Conservation (phyloP, 257 asterid species). For the Cordia subcordata region DNA sequence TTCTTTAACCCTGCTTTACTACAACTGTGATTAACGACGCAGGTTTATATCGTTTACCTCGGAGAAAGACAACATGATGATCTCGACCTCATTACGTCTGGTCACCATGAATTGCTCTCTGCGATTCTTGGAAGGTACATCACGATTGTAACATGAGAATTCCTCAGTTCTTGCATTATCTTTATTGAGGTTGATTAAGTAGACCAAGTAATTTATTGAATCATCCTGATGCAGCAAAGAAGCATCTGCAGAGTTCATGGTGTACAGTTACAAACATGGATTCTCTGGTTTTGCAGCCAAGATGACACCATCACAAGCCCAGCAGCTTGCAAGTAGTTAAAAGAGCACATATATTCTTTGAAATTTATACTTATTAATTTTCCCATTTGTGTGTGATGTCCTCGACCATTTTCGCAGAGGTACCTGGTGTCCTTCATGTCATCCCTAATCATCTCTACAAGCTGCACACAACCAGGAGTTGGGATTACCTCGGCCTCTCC, state of each 20-base stretch:
- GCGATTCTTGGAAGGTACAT: constrained; percentile 39
- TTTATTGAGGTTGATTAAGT: neutral
- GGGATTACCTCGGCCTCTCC: constrained; percentile 57
- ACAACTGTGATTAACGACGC: neutral
- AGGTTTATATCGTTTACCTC: constrained; percentile 48
- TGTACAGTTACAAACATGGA: constrained; percentile 52
- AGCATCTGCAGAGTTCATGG: constrained; percentile 34
- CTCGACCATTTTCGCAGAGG: constrained; percentile 19
- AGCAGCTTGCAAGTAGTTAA: constrained; percentile 22
- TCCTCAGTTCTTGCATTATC: no score
- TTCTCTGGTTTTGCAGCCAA: constrained; percentile 67
- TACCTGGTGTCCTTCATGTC: constrained; percentile 38
- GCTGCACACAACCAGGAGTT: constrained; percentile 53
- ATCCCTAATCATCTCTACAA: constrained; percentile 34
- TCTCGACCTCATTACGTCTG: constrained; percentile 28
- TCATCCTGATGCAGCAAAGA: constrained; percentile 2
- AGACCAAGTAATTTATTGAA: no score
- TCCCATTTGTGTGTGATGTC: neutral
- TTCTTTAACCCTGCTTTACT: no score
- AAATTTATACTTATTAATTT: no score
- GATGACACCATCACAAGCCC: constrained; percentile 37
- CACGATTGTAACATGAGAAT: neutral
- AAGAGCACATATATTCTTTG: neutral
- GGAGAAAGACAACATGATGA: constrained; percentile 42
- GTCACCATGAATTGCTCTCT: constrained; percentile 44